phyloP scores from a whole-genome alignment of 2,329 filamentous ascomycete genomes.

The Nannizzia gypsea region DNA sequence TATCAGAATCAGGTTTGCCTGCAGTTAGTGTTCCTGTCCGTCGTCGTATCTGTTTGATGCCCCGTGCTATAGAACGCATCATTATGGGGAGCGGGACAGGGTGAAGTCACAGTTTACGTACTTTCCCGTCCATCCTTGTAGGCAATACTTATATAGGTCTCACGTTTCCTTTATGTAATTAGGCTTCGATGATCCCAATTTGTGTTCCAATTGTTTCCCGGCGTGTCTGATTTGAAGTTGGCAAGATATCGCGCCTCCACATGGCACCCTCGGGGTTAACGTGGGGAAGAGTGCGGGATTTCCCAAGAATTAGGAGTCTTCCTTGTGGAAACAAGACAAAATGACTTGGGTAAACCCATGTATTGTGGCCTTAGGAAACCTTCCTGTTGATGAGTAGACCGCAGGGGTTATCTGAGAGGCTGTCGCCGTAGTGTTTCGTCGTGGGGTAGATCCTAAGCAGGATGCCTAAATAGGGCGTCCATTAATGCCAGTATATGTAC shows the following conservation, averaged over 20 bases:
- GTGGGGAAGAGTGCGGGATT: background rate
- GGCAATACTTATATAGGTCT: background rate
- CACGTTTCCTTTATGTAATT: constrained; percentile 1
- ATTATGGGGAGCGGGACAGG: background rate
- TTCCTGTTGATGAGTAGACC: background rate
- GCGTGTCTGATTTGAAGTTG: background rate
- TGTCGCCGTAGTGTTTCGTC: background rate
- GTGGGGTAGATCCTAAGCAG: background rate
- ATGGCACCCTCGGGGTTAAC: background rate
- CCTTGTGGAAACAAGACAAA: background rate
- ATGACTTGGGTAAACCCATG: background rate
- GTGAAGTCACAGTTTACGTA: background rate
- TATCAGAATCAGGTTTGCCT: too few relatives aligned
- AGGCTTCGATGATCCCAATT: background rate
- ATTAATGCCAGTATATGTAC: too few relatives aligned
- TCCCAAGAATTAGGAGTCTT: background rate
- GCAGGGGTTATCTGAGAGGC: background rate
- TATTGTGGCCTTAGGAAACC: background rate
- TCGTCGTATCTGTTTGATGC: background rate
- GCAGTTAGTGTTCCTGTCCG: too few relatives aligned
- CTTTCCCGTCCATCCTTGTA: background rate
- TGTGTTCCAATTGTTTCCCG: background rate
- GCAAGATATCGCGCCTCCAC: background rate
- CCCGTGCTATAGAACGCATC: background rate
- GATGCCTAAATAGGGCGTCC: too few relatives aligned